A percentile compares a stretch with the other conserved stretches of the same genome.
These are phyloP conservation scores for Gracilaria domingensis DNA, from an alignment of 23 red algal genomes.

Conservation along the genomic window DNA sequence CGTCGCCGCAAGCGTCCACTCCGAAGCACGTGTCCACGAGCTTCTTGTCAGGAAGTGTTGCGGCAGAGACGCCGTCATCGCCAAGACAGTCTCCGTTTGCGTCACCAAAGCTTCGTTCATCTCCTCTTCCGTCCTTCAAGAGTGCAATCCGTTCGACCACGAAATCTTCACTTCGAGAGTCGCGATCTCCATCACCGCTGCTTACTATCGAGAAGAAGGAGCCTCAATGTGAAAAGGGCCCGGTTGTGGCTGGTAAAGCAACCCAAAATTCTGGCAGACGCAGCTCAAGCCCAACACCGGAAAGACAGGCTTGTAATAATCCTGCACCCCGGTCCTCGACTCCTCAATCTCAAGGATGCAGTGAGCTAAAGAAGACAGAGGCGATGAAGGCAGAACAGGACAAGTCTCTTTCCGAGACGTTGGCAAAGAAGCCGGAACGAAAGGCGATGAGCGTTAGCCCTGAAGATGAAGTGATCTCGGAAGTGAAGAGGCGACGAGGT, in stretches of 20 bases:
- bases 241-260: neutral
- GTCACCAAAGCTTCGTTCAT: conserved; percentile 47
- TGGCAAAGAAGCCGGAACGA: neutral
- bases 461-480: neutral
- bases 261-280: neutral
- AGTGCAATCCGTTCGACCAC: conserved; percentile 13
- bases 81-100: neutral
- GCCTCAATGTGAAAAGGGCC: neutral
- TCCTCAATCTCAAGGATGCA: neutral
- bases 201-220: neutral
- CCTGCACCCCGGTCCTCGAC: neutral
- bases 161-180: neutral
- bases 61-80: neutral
- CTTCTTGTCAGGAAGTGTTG: neutral
- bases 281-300: neutral
- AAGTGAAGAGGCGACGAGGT: neutral
- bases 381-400: neutral
- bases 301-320: neutral
- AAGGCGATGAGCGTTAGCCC: neutral
- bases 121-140: conserved; percentile 33
- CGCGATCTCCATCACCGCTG: conserved; percentile 2
- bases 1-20: neutral
- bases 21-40: neutral
- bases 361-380: neutral
- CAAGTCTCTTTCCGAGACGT: neutral